phyloP scores from a whole-genome alignment of 1,139 yeast genomes.

The Blastobotrys indianensis region DNA sequence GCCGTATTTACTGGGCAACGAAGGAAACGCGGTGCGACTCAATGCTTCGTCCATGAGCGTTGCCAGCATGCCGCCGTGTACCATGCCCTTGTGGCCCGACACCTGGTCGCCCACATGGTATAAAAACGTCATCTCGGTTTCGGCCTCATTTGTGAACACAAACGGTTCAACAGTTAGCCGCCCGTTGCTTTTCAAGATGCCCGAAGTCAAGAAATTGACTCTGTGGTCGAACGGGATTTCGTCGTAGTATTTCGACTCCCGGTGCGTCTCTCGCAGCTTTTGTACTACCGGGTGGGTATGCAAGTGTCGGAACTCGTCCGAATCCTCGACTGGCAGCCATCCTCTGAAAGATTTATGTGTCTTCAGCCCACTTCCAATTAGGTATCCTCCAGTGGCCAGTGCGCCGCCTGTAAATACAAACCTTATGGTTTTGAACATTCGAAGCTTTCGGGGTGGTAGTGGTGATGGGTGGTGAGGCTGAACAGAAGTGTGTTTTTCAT shows the following conservation, averaged over 20 bases:
- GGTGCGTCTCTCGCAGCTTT: conserved; percentile 17
- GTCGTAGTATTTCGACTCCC: conserved; percentile 24
- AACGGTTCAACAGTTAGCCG: conserved; percentile 27
- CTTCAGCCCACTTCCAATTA: conserved; percentile 1
- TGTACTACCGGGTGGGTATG: conserved; percentile 21
- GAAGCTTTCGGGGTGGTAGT: background rate
- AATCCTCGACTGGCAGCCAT: background rate
- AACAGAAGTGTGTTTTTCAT: background rate
- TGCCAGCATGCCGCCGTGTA: conserved; percentile 84
- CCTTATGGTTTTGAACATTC: background rate
- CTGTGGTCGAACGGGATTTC: conserved; percentile 24
- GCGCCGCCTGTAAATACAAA: background rate
- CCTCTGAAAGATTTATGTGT: background rate
- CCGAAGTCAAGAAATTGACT: conserved; percentile 25
- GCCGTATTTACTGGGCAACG: conserved; percentile 71
- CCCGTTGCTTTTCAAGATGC: conserved; percentile 25
- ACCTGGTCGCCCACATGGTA: conserved; percentile 66
- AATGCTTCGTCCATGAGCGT: conserved; percentile 83
- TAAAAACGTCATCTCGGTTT: conserved; percentile 34
- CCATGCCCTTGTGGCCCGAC: conserved; percentile 59
- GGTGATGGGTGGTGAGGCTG: too few relatives aligned
- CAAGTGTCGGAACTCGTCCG: conserved; percentile 18
- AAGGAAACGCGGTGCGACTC: conserved; percentile 78
- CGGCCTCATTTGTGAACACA: conserved; percentile 20
- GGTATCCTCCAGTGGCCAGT: conserved; percentile 1